phyloP scores from a whole-genome alignment of 768 basidiomycete species.

The Trametes punicea region DNA sequence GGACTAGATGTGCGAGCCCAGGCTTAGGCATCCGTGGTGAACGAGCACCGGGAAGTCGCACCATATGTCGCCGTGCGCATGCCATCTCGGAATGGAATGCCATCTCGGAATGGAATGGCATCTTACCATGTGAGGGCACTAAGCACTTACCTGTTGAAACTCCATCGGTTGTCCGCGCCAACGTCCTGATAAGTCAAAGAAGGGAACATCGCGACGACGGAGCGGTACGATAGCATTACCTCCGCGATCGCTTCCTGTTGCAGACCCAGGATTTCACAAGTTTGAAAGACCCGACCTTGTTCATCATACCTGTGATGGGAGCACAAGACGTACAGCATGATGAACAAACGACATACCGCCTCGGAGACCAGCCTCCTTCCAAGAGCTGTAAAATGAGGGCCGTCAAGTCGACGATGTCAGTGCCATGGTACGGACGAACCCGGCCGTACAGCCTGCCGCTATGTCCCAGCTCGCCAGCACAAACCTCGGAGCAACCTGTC shows the following conservation, averaged over 20 bases:
- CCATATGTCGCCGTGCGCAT: not conserved
- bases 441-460: not conserved
- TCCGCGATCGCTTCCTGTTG: not conserved
- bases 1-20: not conserved
- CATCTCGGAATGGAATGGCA: not conserved
- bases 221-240: conserved; percentile 8
- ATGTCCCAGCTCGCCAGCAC: not conserved
- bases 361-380: not conserved
- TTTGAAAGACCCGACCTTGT: not conserved
- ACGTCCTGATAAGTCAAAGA: conserved; percentile 5
- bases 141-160: not conserved
- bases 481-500: not conserved
- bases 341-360: not conserved
- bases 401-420: not conserved
- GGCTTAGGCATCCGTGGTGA: not conserved
- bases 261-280: not conserved
- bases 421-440: not conserved
- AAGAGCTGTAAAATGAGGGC: not conserved
- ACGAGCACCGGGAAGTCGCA: not conserved
- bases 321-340: not conserved
- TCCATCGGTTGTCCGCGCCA: not conserved
- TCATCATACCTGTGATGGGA: not conserved
- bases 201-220: conserved; percentile 5
- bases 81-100: not conserved
- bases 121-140: not conserved